These are phyloP conservation scores for Ascoidea rubescens DNA, from an alignment of 805 yeast genomes.

Conservation along the genomic window DNA sequence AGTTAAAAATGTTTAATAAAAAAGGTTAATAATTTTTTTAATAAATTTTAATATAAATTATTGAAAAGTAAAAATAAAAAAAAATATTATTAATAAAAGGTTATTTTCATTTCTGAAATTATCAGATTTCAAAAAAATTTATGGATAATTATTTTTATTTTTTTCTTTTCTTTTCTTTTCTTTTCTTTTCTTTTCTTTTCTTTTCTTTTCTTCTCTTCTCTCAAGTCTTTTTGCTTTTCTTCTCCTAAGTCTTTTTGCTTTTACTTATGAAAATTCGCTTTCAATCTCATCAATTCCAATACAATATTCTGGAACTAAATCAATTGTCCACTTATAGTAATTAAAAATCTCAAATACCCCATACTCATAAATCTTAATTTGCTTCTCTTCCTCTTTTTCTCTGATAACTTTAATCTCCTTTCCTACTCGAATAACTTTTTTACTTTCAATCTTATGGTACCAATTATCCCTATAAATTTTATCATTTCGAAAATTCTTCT, in stretches of 20 bases:
- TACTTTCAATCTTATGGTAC: background rate
- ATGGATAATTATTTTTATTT: no score
- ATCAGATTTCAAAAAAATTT: no score
- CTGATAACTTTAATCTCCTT: background rate
- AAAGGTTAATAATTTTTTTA: no score
- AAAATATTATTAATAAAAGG: no score
- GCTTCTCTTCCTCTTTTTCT: background rate
- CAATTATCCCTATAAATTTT: background rate
- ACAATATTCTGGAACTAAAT: conserved; percentile 3
- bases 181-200: background rate
- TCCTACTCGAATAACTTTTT: no score
- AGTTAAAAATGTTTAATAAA: no score
- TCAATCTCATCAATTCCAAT: conserved; percentile 1
- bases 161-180: background rate
- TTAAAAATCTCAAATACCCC: conserved; percentile 8
- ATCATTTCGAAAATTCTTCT: conserved; percentile 7
- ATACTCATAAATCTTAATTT: conserved; percentile 1
- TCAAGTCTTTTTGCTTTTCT: background rate
- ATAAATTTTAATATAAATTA: no score
- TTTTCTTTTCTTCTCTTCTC: background rate
- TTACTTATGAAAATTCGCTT: background rate
- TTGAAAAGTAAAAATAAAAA: no score
- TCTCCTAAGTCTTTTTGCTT: background rate
- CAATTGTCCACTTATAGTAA: conserved; percentile 6
- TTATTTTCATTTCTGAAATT: no score